Evolutionary conservation across 352 stramenopile species (phyloP).

Genomic region (Pythium chondricola): DNA sequence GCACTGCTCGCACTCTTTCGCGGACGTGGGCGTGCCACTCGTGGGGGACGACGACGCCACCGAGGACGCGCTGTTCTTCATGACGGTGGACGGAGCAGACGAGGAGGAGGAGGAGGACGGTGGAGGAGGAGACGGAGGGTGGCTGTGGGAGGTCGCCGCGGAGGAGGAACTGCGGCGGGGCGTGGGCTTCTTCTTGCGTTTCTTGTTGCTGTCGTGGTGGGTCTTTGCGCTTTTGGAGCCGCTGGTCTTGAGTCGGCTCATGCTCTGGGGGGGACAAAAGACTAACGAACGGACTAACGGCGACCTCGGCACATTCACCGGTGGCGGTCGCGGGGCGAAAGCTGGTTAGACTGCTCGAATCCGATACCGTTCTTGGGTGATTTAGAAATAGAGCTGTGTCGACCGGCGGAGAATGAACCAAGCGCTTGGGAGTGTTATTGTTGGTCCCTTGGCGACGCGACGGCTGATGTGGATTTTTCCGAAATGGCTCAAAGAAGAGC

Average conservation of each 20-base stretch:
- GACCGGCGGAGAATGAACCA: background rate
- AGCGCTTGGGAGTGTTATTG: background rate
- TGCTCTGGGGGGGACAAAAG: slow-evolving; percentile 4
- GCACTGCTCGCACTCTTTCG: slow-evolving; percentile 50
- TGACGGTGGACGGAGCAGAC: slow-evolving; percentile 3
- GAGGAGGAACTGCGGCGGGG: slow-evolving; percentile 8
- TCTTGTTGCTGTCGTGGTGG: slow-evolving; percentile 18
- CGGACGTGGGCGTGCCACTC: slow-evolving; percentile 24
- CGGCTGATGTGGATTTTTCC: slow-evolving; percentile 19
- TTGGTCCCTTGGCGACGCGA: background rate
- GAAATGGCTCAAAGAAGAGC: slow-evolving; percentile 29
- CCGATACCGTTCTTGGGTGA: background rate
- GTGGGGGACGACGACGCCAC: slow-evolving; percentile 19
- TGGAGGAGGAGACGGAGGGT: slow-evolving; percentile 8
- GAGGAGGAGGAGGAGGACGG: slow-evolving; percentile 17
- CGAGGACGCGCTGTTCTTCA: slow-evolving; percentile 15
- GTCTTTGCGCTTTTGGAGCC: slow-evolving; percentile 16
- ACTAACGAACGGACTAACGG: background rate
- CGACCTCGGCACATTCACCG: slow-evolving; percentile 10
- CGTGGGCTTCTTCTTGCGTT: slow-evolving; percentile 23
- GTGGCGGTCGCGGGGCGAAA: background rate
- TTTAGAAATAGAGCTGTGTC: background rate
- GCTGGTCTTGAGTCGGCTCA: slow-evolving; percentile 24
- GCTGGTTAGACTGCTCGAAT: background rate
- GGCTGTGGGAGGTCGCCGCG: background rate